These are phyloP conservation scores for Cladobotryum mycophilum DNA, from an alignment of 2,329 filamentous ascomycete species.

Conservation along the genomic window DNA sequence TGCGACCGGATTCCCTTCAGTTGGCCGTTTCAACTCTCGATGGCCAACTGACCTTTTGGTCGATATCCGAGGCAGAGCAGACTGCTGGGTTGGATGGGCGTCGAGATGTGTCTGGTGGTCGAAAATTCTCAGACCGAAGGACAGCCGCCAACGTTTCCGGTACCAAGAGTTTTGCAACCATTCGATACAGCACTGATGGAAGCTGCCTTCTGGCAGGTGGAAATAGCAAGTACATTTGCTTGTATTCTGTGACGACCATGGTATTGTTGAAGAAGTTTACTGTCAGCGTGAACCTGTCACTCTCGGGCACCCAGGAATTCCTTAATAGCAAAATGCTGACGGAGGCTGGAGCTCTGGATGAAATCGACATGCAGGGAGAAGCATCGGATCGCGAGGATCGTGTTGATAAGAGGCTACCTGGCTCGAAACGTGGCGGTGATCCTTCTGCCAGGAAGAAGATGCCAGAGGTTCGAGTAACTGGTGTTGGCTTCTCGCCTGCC, in stretches of 20 bases:
- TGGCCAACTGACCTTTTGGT: constrained; percentile 94
- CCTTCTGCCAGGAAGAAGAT: constrained; percentile 69
- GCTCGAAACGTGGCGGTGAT: constrained; percentile 77
- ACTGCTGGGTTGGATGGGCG: constrained; percentile 81
- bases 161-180: constrained; percentile 83
- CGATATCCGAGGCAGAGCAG: constrained; percentile 79
- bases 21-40: constrained; percentile 89
- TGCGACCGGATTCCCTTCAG: constrained; percentile 86
- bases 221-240: constrained; percentile 96
- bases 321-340: constrained; percentile 88
- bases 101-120: constrained; percentile 86
- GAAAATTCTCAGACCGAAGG: constrained; percentile 78
- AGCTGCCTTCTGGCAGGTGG: constrained; percentile 84
- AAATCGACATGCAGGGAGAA: constrained; percentile 85
- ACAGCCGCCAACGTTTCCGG: constrained; percentile 87
- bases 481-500: constrained; percentile 81
- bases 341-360: constrained; percentile 75
- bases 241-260: constrained; percentile 92
- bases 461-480: constrained; percentile 78
- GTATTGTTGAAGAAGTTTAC: constrained; percentile 92
- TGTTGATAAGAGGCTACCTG: constrained; percentile 72
- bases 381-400: constrained; percentile 84
- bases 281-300: constrained; percentile 88
- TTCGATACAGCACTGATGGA: constrained; percentile 88
- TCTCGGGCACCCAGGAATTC: constrained; percentile 95